Conservation (phyloP, 2,329 filamentous ascomycete genomes). For the Shiraia bambusicola region DNA sequence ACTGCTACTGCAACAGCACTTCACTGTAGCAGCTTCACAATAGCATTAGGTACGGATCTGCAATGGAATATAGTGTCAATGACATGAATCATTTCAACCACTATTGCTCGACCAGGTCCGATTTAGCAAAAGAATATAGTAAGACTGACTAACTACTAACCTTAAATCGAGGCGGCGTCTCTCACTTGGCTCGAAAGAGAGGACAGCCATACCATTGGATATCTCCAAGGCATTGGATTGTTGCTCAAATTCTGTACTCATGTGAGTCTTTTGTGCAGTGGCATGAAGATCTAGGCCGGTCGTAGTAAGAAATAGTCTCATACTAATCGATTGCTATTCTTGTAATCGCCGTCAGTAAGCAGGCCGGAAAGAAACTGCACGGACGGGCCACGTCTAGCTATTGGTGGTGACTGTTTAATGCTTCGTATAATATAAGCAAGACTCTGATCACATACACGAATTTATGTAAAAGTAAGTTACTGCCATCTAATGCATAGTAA, state of each 20-base stretch:
- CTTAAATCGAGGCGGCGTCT: slow-evolving; percentile 6
- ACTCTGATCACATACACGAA: slow-evolving; percentile 14
- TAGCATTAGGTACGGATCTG: too few species aligned
- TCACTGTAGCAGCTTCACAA: neutral
- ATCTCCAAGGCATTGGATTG: neutral
- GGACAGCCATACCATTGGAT: too few species aligned
- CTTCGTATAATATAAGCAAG: slow-evolving; percentile 23
- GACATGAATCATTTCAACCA: slow-evolving; percentile 25
- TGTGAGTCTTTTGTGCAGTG: slow-evolving; percentile 11
- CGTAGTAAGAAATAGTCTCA: slow-evolving; percentile 11
- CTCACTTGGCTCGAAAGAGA: neutral
- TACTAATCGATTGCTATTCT: slow-evolving; percentile 27
- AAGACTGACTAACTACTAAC: slow-evolving; percentile 7
- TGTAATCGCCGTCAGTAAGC: slow-evolving; percentile 31
- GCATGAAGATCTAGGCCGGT: slow-evolving; percentile 25
- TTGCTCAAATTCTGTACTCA: slow-evolving; percentile 4
- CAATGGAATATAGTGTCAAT: too few species aligned
- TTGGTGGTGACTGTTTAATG: slow-evolving; percentile 13
- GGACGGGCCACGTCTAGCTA: slow-evolving; percentile 12
- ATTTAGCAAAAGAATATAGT: slow-evolving; percentile 20
- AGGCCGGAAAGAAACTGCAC: slow-evolving; percentile 20
- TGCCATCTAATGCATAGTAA: too few species aligned
- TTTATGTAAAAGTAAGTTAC: slow-evolving; percentile 20
- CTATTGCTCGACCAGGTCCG: slow-evolving; percentile 9
- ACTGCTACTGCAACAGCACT: slow-evolving; percentile 2